Evolutionary conservation across 176 grass and related monocot genomes (phyloP).

Genomic region (Pontederia crassipes): DNA sequence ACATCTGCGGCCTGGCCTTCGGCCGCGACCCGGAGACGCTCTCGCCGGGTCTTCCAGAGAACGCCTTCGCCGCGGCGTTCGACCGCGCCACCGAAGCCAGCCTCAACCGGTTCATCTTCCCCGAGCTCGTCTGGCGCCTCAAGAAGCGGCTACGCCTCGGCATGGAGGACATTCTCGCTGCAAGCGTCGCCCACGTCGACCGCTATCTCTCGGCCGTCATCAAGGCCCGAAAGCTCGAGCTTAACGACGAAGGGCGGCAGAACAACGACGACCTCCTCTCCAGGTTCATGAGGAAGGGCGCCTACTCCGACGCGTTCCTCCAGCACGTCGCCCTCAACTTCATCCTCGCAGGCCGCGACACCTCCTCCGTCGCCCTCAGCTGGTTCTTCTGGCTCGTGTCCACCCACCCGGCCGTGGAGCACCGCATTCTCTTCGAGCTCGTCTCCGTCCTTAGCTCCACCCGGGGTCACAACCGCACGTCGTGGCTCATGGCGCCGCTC

Average conservation of each 20-base stretch:
- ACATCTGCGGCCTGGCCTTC: conserved; percentile 25
- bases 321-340: conserved; percentile 20
- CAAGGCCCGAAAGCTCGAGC: conserved; percentile 17
- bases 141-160: conserved; percentile 16
- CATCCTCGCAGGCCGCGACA: conserved; percentile 21
- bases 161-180: conserved; percentile 5
- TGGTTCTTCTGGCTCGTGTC: conserved; percentile 29
- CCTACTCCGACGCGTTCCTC: conserved; percentile 16
- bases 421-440: conserved; percentile 2
- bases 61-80: conserved; percentile 18
- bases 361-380: conserved; percentile 12
- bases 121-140: conserved; percentile 17
- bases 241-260: neutral
- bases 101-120: conserved; percentile 22
- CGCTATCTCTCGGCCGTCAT: conserved; percentile 18
- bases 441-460: neutral
- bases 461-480: neutral
- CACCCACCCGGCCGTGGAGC: conserved; percentile 9
- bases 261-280: conserved; percentile 21
- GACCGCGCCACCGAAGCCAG: conserved; percentile 22
- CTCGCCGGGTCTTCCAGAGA: neutral
- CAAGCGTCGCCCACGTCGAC: conserved; percentile 12
- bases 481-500: conserved; percentile 32
- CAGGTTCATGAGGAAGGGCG: conserved; percentile 21
- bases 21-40: conserved; percentile 22